phyloP scores from a whole-genome alignment of 2,329 filamentous ascomycete genomes.

The Aureobasidium pullulans region DNA sequence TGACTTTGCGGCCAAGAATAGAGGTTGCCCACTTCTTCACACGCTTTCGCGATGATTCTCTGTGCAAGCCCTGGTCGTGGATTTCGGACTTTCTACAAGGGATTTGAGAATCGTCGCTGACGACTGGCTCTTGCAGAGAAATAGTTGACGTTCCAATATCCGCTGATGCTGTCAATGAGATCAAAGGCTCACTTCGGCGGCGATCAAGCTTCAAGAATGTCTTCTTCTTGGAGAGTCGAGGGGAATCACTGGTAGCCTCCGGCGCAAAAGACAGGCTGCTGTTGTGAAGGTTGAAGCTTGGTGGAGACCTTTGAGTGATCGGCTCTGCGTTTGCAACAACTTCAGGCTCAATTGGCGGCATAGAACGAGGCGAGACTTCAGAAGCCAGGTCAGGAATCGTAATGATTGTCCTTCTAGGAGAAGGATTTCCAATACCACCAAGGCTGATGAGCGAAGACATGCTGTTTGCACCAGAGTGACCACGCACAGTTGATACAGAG shows the following conservation, averaged over 20 bases:
- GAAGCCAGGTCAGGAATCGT: constrained; percentile 33
- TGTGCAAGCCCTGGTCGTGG: constrained; percentile 1
- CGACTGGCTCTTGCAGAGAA: constrained; percentile 24
- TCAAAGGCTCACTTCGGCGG: constrained; percentile 32
- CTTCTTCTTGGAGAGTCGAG: constrained; percentile 44
- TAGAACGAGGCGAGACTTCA: constrained; percentile 30
- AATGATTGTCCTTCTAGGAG: constrained; percentile 10
- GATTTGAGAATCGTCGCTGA: constrained; percentile 14
- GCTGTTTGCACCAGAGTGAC: constrained; percentile 70
- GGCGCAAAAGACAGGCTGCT: background rate
- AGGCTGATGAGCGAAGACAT: constrained; percentile 68
- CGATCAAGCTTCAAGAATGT: constrained; percentile 57
- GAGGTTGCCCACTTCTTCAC: constrained; percentile 61
- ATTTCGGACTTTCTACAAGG: constrained; percentile 9
- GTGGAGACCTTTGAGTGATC: background rate
- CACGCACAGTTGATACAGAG: constrained; percentile 60
- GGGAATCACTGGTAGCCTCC: background rate
- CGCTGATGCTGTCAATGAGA: constrained; percentile 21
- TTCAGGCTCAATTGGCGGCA: background rate
- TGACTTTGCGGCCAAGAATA: constrained; percentile 20
- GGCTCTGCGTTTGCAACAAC: background rate
- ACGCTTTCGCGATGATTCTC: constrained; percentile 47
- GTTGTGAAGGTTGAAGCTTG: background rate
- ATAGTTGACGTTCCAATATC: constrained; percentile 24
- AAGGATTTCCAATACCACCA: constrained; percentile 20